Conservation (phyloP, 495 filamentous ascomycete species). For the Penicillium fimorum region DNA sequence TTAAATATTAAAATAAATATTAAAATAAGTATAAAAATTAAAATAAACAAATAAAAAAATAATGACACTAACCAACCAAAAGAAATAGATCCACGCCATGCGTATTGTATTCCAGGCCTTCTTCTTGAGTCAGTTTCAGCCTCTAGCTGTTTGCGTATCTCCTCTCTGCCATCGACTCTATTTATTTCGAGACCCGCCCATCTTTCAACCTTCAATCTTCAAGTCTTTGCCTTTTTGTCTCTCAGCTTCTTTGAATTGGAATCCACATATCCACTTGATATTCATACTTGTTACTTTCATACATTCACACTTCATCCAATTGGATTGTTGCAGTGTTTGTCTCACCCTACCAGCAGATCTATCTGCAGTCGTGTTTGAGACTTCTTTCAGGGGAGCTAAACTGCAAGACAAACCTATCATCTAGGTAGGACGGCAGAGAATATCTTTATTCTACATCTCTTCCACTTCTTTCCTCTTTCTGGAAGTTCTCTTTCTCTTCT, state of each 20-base stretch:
- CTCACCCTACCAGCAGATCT: conserved; percentile 10
- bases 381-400: conserved; percentile 16
- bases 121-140: conserved; percentile 29
- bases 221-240: conserved; percentile 5
- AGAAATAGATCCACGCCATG: conserved; percentile 17
- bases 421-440: conserved; percentile 18
- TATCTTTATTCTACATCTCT: conserved; percentile 18
- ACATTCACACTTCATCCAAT: conserved; percentile 4
- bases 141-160: conserved; percentile 23
- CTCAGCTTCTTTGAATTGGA: conserved; percentile 3
- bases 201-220: not conserved
- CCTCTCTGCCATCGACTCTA: conserved; percentile 8
- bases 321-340: conserved; percentile 17
- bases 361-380: conserved; percentile 18
- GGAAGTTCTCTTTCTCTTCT: conserved; percentile 14
- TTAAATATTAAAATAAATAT: conserved; percentile 2
- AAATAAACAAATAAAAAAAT: not conserved
- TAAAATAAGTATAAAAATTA: conserved; percentile 5
- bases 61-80: conserved; percentile 11
- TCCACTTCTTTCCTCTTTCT: conserved; percentile 28
- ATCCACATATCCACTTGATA: not conserved
- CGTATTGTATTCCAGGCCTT: conserved; percentile 16
- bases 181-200: conserved; percentile 11
- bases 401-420: conserved; percentile 11
- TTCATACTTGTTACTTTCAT: not conserved